Evolutionary conservation across 2,329 filamentous ascomycete species (phyloP).

Genomic region (Seiridium unicorne): DNA sequence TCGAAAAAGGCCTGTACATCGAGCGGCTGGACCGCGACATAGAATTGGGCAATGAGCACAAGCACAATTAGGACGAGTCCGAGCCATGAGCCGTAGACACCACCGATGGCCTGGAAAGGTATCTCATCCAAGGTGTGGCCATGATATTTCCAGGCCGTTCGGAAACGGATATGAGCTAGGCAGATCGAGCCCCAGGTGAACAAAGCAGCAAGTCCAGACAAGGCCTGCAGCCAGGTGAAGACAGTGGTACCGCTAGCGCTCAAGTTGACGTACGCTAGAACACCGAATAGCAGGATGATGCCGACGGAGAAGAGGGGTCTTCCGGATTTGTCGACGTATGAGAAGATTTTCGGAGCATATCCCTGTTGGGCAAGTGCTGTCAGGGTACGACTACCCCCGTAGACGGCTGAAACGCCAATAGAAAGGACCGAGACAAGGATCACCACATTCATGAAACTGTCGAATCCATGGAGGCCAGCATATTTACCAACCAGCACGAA

Average conservation of each 20-base stretch:
- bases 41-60: slow-evolving; percentile 52
- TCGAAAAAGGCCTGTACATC: slow-evolving; percentile 49
- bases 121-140: slow-evolving; percentile 67
- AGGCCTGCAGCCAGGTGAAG: slow-evolving; percentile 65
- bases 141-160: slow-evolving; percentile 58
- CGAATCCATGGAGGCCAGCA: slow-evolving; percentile 49
- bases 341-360: slow-evolving; percentile 55
- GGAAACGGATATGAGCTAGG: slow-evolving; percentile 68
- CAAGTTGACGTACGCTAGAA: slow-evolving; percentile 49
- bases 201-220: slow-evolving; percentile 63
- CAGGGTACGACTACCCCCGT: slow-evolving; percentile 58
- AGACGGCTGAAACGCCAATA: slow-evolving; percentile 58
- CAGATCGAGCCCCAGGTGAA: slow-evolving; percentile 72
- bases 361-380: slow-evolving; percentile 58
- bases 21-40: slow-evolving; percentile 38
- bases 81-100: slow-evolving; percentile 63
- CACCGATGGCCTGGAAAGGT: slow-evolving; percentile 60
- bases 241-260: slow-evolving; percentile 43
- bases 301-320: slow-evolving; percentile 52
- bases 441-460: slow-evolving; percentile 58
- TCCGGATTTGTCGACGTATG: slow-evolving; percentile 56
- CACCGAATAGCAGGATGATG: slow-evolving; percentile 45
- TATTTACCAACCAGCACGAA: slow-evolving; percentile 58
- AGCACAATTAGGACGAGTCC: slow-evolving; percentile 58
- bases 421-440: slow-evolving; percentile 59